Evolutionary conservation across 2,329 filamentous ascomycete species (phyloP), one percentile per base, ranked within the genome.

Genomic region (Penicillium sp.): DNA sequence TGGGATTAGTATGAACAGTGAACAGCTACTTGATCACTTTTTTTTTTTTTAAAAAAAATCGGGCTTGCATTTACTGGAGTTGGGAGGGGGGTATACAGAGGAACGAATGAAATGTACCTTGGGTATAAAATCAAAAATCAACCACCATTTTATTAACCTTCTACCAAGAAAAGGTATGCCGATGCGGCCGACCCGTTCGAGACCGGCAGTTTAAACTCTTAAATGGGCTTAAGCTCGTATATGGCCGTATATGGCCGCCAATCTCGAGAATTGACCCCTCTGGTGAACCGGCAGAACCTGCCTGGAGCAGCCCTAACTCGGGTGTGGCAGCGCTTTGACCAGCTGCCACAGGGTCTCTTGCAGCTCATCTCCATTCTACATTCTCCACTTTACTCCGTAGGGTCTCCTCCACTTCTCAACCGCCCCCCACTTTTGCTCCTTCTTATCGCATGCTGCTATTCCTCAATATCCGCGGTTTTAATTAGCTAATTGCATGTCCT

Each of bases 401-500:
- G 31, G 31, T 33, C 31, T 33, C 3, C 13, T 21, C 31, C 34
- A 29, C 14, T 23, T 23, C 23, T 40, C 33, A 3, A 7, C 34
- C 42, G 8, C 21, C 40, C 33, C 33, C 33, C 19, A 47, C 26
- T 39, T 28, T 43, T 34, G 24, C 37, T 24, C 34, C 7, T 23
- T 43, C 39, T 59, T 54, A 59, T 59, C 51, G 47, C 23, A 18
- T 28, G 37, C 7, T 19, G 24, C 13, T 11, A 5, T 14, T 40
- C 16, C 50, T 11, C 3, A 10, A 45, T 45, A 21, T 45, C 42
- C 42, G 33, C 9, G 29, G 34, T 54, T 54, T 46, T 47, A 51
- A 59, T 64, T 64, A 64, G 58, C 58, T 61, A 63, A 63, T 55
- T 51, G 34, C 19, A 48, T 24, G 45, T 56, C 52, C 54, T 58